These are phyloP conservation scores for Apiospora koreana DNA, from an alignment of 2,329 filamentous ascomycete species.

Conservation along the genomic window DNA sequence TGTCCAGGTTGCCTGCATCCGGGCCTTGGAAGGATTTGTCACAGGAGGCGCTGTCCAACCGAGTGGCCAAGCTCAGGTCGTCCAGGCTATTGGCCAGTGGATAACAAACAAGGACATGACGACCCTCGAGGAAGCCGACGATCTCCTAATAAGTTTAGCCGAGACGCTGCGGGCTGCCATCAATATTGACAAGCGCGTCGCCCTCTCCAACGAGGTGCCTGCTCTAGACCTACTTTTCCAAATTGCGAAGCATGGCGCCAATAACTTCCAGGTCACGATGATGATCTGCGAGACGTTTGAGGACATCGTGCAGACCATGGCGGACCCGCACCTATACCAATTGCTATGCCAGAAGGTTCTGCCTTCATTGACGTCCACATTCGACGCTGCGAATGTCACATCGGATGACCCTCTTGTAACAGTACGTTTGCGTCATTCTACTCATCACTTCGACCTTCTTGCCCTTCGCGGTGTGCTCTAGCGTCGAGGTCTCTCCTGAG, in stretches of 20 bases:
- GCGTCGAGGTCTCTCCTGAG: neutral
- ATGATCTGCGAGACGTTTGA: slow-evolving; percentile 90
- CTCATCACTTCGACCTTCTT: neutral
- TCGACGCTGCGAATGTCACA: slow-evolving; percentile 84
- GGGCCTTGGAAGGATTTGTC: slow-evolving; percentile 73
- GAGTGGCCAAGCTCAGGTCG: slow-evolving; percentile 54
- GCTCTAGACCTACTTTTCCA: slow-evolving; percentile 85
- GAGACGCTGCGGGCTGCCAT: slow-evolving; percentile 86
- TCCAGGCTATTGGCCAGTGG: slow-evolving; percentile 70
- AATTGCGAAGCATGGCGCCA: slow-evolving; percentile 83
- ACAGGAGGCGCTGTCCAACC: slow-evolving; percentile 51
- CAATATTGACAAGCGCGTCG: slow-evolving; percentile 73
- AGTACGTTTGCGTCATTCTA: slow-evolving; percentile 39
- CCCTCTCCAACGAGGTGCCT: slow-evolving; percentile 69
- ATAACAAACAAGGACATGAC: slow-evolving; percentile 77
- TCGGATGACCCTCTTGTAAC: slow-evolving; percentile 83
- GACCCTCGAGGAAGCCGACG: slow-evolving; percentile 85
- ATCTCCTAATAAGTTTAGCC: slow-evolving; percentile 86
- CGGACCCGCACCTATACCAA: slow-evolving; percentile 70
- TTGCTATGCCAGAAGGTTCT: slow-evolving; percentile 83
- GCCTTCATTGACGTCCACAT: slow-evolving; percentile 83
- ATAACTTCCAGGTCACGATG: slow-evolving; percentile 88
- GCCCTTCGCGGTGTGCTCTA: slow-evolving; percentile 19
- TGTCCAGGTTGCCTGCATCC: slow-evolving; percentile 89
- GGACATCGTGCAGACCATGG: slow-evolving; percentile 72